Conservation (phyloP, 805 yeast species). For the Myxozyma geophila region DNA sequence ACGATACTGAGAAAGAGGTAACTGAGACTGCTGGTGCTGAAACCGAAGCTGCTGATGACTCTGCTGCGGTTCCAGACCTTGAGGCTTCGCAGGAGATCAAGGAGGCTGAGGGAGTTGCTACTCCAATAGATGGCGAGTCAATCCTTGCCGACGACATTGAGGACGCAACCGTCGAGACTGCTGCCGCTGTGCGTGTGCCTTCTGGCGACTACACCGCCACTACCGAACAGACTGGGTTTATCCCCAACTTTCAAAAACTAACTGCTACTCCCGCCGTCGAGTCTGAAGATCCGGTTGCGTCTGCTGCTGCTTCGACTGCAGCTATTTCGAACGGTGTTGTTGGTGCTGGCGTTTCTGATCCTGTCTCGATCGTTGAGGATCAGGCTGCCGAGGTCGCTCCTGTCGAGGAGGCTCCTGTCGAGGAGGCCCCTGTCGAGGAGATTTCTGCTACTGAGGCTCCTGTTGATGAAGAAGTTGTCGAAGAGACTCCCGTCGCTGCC, state of each 20-base stretch:
- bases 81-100: background rate
- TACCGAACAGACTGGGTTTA: background rate
- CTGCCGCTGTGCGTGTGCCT: conserved; percentile 9
- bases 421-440: background rate
- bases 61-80: background rate
- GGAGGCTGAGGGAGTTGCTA: background rate
- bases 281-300: background rate
- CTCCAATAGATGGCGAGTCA: background rate
- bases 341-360: background rate
- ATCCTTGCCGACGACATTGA: background rate
- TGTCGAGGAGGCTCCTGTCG: background rate
- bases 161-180: conserved; percentile 11
- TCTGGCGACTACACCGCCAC: background rate
- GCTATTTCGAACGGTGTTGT: conserved; percentile 6
- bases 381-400: background rate
- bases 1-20: background rate
- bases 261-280: background rate
- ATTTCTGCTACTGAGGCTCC: background rate
- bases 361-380: background rate
- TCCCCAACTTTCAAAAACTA: background rate
- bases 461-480: background rate
- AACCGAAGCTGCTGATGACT: background rate
- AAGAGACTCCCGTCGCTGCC: background rate
- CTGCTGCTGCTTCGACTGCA: conserved; percentile 7
- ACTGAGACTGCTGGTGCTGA: background rate